These are phyloP conservation scores for Calonectria hawksworthii DNA, from an alignment of 2,329 filamentous ascomycete genomes.

Conservation along the genomic window DNA sequence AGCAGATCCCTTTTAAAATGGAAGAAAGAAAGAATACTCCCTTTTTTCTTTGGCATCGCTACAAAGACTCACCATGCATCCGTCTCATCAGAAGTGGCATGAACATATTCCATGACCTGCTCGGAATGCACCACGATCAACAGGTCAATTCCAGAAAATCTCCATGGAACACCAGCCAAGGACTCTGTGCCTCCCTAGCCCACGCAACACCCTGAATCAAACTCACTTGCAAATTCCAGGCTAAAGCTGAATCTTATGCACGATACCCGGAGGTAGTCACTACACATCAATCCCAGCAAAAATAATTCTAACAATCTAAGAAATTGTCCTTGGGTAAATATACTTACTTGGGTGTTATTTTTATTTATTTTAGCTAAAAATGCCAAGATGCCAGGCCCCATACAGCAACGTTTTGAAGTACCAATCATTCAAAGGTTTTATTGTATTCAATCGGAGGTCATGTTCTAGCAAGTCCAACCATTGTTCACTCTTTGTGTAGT, in stretches of 20 bases:
- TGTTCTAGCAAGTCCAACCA: neutral
- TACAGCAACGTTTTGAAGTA: too few species aligned
- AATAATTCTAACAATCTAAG: neutral
- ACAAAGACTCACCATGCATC: neutral
- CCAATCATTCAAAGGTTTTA: neutral
- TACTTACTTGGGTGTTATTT: too few species aligned
- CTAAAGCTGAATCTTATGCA: neutral
- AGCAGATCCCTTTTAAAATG: neutral
- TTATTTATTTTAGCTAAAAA: too few species aligned
- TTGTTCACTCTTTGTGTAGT: neutral
- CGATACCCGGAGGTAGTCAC: neutral
- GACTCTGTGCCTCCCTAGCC: neutral
- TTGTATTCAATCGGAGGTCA: neutral
- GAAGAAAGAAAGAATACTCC: neutral
- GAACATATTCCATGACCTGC: neutral
- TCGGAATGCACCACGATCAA: neutral
- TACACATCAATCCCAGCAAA: neutral
- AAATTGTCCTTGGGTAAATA: too few species aligned
- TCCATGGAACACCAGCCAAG: neutral
- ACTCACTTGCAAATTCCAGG: neutral
- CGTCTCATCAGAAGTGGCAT: neutral
- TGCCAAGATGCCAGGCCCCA: too few species aligned
- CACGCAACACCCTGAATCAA: neutral
- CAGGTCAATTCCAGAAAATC: neutral
- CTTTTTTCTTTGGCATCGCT: neutral